These are phyloP conservation scores for Leishmania lainsoni DNA, from an alignment of 208 protist species.

Conservation along the genomic window DNA sequence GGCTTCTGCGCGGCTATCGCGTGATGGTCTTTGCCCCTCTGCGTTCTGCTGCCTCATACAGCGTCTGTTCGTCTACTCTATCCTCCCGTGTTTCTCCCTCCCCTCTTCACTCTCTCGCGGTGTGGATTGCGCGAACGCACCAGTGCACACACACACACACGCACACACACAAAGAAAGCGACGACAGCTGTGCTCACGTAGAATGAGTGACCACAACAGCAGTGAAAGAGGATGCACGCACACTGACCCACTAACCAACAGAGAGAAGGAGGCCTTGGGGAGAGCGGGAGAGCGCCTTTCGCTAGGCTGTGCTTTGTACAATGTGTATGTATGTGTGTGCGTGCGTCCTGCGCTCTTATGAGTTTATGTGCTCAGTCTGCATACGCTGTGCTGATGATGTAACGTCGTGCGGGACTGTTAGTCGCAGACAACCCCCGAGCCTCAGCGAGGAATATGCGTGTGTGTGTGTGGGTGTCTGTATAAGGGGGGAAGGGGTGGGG, in stretches of 20 bases:
- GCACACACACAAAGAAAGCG: too few relatives aligned
- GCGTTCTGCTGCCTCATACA: neutral
- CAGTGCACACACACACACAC: neutral
- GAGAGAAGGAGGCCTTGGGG: neutral
- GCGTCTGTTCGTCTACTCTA: neutral
- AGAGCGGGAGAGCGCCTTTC: neutral
- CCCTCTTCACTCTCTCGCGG: neutral
- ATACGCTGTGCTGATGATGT: neutral
- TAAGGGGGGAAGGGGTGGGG: neutral
- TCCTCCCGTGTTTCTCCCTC: neutral
- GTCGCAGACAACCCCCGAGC: neutral
- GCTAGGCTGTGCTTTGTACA: neutral
- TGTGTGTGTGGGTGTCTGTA: neutral
- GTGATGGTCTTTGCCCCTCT: neutral
- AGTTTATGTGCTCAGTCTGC: neutral
- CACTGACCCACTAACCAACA: neutral
- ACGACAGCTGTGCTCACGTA: too few relatives aligned
- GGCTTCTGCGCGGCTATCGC: neutral
- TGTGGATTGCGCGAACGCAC: neutral
- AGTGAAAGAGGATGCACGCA: slow-evolving; percentile 1
- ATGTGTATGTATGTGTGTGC: neutral
- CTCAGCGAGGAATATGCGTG: neutral
- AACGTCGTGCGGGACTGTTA: neutral
- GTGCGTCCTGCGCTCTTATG: neutral
- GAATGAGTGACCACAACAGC: too few relatives aligned